Base-by-base conservation (phyloP, 306 rosid genomes). In the Elaeagnus macrophylla region DNA sequence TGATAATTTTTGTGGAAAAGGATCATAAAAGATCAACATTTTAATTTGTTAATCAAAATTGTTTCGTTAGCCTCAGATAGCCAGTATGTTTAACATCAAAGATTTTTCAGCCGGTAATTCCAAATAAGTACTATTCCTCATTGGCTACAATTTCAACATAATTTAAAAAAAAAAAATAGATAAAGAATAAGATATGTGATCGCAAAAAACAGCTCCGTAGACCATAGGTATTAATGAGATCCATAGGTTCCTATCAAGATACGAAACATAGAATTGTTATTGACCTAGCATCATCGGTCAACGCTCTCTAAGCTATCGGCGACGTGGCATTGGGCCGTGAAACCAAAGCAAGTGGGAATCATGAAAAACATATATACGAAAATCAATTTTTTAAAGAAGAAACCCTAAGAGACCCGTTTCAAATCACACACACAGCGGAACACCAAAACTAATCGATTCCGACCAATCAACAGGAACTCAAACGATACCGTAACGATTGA, bases 281-380 rank as follows among this genome's bases (percentile, higher is more conserved):
- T 2, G 79, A 94, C 75, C 79, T 75, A 85, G 94, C 97, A 80
- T 77, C 83, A 56, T n/a, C 40, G 83, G 72, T 85, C 80, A 83
- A 0, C 7, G 85, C 89, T 8, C 6, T 55, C 3, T 12, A 19
- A 20, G 94, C 89, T 81, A 61, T 53, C 85, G 80, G 55, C 73
- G 79, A 75, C 93, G 93, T 79, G 89, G 93, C 89, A 80, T 85
- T 44, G 66, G 53, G 77, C 94, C 81, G n/a, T n/a, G n/a, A n/a
- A n/a, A n/a, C n/a, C n/a, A n/a, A n/a, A n/a, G n/a, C n/a, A n/a
- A n/a, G n/a, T n/a, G n/a, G n/a, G n/a, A n/a, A n/a, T n/a, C n/a
- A n/a, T n/a, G n/a, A n/a, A n/a, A n/a, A n/a, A n/a, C n/a, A n/a
- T n/a, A n/a, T n/a, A n/a, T n/a, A n/a, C n/a, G n/a, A n/a, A n/a